Conservation (phyloP, 345 rosid genomes). For the Gossypium bickii region DNA sequence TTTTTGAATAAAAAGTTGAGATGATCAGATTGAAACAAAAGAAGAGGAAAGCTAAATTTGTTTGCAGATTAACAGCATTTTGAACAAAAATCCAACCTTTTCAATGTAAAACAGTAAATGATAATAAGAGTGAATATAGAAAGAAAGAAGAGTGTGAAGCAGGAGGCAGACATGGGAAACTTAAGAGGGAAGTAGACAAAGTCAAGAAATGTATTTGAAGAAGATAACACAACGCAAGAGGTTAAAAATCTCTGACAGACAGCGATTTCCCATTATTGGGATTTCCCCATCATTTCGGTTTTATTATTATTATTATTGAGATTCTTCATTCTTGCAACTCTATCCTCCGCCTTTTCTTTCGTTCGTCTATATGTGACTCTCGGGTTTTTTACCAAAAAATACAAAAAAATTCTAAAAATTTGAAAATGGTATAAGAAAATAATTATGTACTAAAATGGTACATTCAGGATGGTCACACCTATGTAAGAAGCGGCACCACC, state of each 20-base stretch:
- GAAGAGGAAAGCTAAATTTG: neutral
- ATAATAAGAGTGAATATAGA: neutral
- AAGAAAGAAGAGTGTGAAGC: neutral
- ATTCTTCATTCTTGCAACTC: neutral
- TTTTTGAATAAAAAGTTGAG: neutral
- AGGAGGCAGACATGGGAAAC: neutral
- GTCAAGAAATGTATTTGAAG: neutral
- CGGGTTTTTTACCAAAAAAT: too few relatives aligned
- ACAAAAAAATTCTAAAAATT: too few relatives aligned
- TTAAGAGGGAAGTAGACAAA: neutral
- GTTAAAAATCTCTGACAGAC: constrained; percentile 1
- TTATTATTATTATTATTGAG: neutral
- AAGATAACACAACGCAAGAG: neutral
- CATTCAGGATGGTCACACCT: too few relatives aligned
- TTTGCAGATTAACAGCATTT: neutral
- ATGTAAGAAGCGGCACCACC: too few relatives aligned
- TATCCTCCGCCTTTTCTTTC: too few relatives aligned
- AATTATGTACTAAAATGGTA: too few relatives aligned
- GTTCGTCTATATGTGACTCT: too few relatives aligned
- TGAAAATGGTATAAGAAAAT: too few relatives aligned
- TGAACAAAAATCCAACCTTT: neutral
- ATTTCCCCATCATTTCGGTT: neutral
- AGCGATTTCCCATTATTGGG: neutral
- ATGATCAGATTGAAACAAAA: too few relatives aligned
- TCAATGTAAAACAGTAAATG: neutral